Evolutionary conservation across 1,284 basidiomycete genomes (phyloP), one percentile per base, ranked within the genome.

Genomic region (Ceratobasidium sp.): DNA sequence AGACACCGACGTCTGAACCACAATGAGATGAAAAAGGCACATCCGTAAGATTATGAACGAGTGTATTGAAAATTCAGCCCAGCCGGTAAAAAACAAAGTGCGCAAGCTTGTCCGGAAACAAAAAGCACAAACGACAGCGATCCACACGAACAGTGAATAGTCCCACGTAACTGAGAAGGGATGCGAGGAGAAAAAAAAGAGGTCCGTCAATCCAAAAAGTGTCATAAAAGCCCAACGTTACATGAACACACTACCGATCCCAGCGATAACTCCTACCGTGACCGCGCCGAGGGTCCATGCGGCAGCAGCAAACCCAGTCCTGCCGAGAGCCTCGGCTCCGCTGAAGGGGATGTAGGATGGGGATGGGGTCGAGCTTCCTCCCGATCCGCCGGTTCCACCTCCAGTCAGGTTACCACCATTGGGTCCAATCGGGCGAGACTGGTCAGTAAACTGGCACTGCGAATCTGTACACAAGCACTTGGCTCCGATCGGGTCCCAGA

Each of bases 401-500:
- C 80, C 81, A 59, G 91, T 93, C 67, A 92, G 83, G 82, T 92
- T 92, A 56, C 89, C 90, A 69, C 91, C 91, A 81, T 93, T 93
- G 10, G 92, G 90, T 89, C 92, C 92, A 77, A 94, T 92, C 5
- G 92, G 89, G 77, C 90, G 86, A 13, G 91, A 90, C 69, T 87
- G 83, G 81, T 94, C 92, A 5, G 83, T 84, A 83, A 94, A 94
- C 1, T 87, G 84, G 83, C 93, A 94, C 0, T 84, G 84, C 68
- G 80, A 81, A 2, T 88, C 87, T 0, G 84, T 87, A 84, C 92
- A 94, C 71, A 91, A 85, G 81, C 93, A 94, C 67, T 87, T 84
- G 81, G 89, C 90, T 33, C 81, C 86, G 78, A 94, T 88, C 4
- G 93, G 93, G 84, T 94, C 92, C 92, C 91, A 94, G 87, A 93